Conservation (phyloP, 2,329 filamentous ascomycete species). For the Aureobasidium melanogenum region DNA sequence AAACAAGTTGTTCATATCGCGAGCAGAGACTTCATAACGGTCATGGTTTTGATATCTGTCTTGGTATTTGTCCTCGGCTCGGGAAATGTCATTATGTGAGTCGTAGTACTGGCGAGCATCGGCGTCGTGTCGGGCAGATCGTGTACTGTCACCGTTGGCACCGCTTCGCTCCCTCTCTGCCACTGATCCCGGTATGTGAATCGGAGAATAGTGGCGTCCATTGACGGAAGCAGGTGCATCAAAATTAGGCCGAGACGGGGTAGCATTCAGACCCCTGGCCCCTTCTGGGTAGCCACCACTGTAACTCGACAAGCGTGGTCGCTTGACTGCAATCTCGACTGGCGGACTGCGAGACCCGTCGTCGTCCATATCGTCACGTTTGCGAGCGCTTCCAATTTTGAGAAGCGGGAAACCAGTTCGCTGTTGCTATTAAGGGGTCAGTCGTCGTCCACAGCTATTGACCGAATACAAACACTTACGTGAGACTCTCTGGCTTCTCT, state of each 20-base stretch:
- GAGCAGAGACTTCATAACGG: background rate
- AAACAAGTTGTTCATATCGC: background rate
- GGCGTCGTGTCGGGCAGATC: background rate
- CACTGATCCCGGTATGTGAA: background rate
- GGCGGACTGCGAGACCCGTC: conserved; percentile 2
- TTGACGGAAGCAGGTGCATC: background rate
- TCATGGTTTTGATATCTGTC: conserved; percentile 1
- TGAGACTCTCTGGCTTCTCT: conserved; percentile 9
- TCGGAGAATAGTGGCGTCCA: background rate
- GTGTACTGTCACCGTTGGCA: background rate
- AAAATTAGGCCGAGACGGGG: background rate
- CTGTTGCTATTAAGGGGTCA: background rate
- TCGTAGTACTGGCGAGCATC: conserved; percentile 3
- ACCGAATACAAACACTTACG: background rate
- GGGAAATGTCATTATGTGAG: background rate
- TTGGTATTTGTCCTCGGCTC: background rate
- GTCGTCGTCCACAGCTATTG: background rate
- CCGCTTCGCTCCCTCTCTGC: background rate
- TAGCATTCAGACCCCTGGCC: background rate
- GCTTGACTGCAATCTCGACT: background rate
- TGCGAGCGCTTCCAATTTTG: background rate
- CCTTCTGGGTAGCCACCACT: background rate
- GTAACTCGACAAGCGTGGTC: conserved; percentile 4
- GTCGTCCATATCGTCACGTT: conserved; percentile 6
- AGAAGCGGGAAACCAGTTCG: conserved; percentile 4